Evolutionary conservation across 2,329 filamentous ascomycete species (phyloP), one percentile per base, ranked within the genome.

Genomic region (Ilyonectria mors-panacis): DNA sequence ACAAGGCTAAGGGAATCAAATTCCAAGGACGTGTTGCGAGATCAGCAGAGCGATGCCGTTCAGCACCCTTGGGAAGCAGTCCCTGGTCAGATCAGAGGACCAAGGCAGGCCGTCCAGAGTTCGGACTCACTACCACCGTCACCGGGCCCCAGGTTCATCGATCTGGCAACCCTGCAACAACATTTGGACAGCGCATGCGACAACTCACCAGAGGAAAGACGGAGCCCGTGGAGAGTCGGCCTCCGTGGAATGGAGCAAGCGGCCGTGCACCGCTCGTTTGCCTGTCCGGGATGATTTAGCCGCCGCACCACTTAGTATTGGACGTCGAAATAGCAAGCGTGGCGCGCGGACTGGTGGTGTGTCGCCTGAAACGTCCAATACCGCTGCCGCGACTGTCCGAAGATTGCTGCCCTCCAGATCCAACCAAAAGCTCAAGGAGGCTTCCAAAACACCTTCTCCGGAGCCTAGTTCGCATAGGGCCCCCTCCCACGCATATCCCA

Each of bases 161-260:
- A 48, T 56, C 69, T 69, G 75, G 69, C 74, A 79, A 72, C 47
- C 58, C 73, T 17, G 69, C 75, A 4, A 69, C 73, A 9, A 76
- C 79, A 3, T 75, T 81, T 55, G 79, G 80, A 9, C 76, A 80
- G 63, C 78, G 80, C 13, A 74, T 81, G 63, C 76, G 78, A 12
- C 74, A 79, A 33, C 65, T 78, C 55, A 75, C 76, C 45, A 76
- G 80, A 80, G 71, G 79, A 75, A 69, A 82, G 75, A 78, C 70
- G 74, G 81, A 73, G 70, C 77, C 73, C 67, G 30, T 83, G 59
- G 83, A 85, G 28, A 82, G 76, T 58, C 83, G 85, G 23, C 89
- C 90, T 6, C 85, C 90, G 64, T 94, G 93, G 93, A 91, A 90
- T 73, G 92, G 92, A 19, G 89, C 90, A 42, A 94, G 90, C 77